Percentiles rank a stretch among this genome's conserved stretches.
phyloP scores from a whole-genome alignment of 306 rosid genomes.

The Cucumis melo region DNA sequence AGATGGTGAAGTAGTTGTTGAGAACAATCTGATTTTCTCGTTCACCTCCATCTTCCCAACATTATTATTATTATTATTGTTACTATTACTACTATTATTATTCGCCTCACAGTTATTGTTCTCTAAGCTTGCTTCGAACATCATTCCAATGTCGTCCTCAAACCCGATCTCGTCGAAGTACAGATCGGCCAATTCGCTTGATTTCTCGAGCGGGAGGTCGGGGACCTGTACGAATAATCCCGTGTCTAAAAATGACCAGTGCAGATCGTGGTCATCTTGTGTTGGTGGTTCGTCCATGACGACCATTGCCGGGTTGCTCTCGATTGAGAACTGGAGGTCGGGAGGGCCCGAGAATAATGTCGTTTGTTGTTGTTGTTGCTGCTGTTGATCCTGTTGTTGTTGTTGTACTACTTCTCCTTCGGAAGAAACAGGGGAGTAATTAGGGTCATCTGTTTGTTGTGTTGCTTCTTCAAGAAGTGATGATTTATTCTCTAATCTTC shows the following conservation, averaged over 20 bases:
- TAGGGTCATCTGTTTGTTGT: constrained; percentile 12
- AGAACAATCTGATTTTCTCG: constrained; percentile 9
- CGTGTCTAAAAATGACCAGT: constrained; percentile 46
- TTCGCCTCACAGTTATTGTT: neutral
- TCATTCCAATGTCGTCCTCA: constrained; percentile 48
- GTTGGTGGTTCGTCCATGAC: constrained; percentile 26
- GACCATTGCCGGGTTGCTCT: constrained; percentile 14
- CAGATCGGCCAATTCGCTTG: constrained; percentile 14
- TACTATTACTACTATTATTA: no score
- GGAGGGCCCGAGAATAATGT: neutral
- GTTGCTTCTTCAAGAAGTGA: neutral
- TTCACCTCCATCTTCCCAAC: constrained; percentile 13
- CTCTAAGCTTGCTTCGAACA: constrained; percentile 27
- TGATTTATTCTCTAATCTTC: constrained; percentile 17
- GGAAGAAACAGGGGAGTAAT: constrained; percentile 13
- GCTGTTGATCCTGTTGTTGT: constrained; percentile 5
- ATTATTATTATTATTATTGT: neutral
- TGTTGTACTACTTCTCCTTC: constrained; percentile 14
- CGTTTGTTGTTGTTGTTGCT: neutral
- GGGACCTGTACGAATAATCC: constrained; percentile 22
- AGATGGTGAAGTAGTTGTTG: constrained; percentile 29
- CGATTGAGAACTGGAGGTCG: constrained; percentile 12
- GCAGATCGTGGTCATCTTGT: constrained; percentile 19
- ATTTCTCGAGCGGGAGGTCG: constrained; percentile 16
- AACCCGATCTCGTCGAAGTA: constrained; percentile 35